Evolutionary conservation across 1,284 basidiomycete species (phyloP).

Genomic region (Leucoagaricus sp.): DNA sequence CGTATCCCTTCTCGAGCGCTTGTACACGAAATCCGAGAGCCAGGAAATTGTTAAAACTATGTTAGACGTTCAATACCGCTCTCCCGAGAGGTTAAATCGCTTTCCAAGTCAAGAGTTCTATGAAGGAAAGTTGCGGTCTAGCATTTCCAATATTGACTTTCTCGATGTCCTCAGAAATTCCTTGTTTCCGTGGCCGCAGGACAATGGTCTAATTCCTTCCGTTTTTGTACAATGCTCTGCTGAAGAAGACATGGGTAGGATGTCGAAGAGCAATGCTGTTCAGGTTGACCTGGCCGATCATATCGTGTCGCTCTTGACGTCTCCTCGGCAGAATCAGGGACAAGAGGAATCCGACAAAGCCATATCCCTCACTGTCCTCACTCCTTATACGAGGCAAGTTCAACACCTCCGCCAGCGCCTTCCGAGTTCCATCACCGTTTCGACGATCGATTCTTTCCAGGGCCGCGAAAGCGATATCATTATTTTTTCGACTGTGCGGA

Average conservation of each 20-base stretch:
- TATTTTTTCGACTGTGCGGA: slow-evolving; percentile 71
- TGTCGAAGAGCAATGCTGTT: slow-evolving; percentile 61
- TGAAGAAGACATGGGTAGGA: slow-evolving; percentile 59
- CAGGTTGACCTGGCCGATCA: slow-evolving; percentile 52
- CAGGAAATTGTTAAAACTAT: slow-evolving; percentile 52
- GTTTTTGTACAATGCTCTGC: slow-evolving; percentile 57
- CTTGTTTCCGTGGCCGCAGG: slow-evolving; percentile 58
- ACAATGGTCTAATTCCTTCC: slow-evolving; percentile 42
- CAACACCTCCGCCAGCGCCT: slow-evolving; percentile 43
- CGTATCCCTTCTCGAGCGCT: slow-evolving; percentile 58
- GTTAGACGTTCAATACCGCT: slow-evolving; percentile 70
- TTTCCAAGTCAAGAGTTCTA: slow-evolving; percentile 68
- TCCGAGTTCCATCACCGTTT: slow-evolving; percentile 44
- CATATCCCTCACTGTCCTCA: slow-evolving; percentile 48
- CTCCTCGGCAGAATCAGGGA: slow-evolving; percentile 14
- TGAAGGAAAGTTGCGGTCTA: slow-evolving; percentile 50
- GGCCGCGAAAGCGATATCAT: slow-evolving; percentile 75
- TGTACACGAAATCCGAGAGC: slow-evolving; percentile 44
- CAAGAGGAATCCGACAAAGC: not conserved
- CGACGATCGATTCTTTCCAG: slow-evolving; percentile 76
- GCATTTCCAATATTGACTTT: slow-evolving; percentile 41
- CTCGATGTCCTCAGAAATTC: slow-evolving; percentile 40
- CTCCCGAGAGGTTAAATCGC: slow-evolving; percentile 52
- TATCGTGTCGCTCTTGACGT: slow-evolving; percentile 42
- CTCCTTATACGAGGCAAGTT: slow-evolving; percentile 61